Evolutionary conservation across 352 stramenopile species (phyloP).

Genomic region (Globisporangium canariense): DNA sequence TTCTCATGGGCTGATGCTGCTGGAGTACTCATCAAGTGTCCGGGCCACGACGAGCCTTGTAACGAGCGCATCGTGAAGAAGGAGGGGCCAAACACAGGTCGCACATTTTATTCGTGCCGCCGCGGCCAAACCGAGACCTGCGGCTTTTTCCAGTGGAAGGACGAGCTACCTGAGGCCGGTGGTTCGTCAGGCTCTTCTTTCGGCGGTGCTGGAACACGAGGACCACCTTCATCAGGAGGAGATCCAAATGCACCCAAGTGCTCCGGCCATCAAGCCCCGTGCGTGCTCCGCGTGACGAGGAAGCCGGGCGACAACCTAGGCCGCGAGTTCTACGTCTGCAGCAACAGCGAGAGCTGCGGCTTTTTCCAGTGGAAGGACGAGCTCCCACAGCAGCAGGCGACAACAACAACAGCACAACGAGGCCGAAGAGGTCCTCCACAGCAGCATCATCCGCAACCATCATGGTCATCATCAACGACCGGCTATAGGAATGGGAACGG

Average conservation of each 20-base stretch:
- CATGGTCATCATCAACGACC: neutral
- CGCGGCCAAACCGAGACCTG: slow-evolving; percentile 54
- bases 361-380: slow-evolving; percentile 94
- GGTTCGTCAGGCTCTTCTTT: neutral
- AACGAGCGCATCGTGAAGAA: slow-evolving; percentile 60
- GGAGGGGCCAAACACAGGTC: slow-evolving; percentile 64
- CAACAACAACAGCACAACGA: neutral
- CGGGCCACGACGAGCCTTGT: slow-evolving; percentile 60
- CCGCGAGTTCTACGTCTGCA: slow-evolving; percentile 93
- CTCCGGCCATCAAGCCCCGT: slow-evolving; percentile 36
- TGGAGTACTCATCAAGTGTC: slow-evolving; percentile 29
- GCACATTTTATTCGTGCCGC: slow-evolving; percentile 58
- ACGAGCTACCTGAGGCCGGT: slow-evolving; percentile 29
- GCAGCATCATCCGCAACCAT: slow-evolving; percentile 5
- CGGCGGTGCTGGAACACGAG: neutral
- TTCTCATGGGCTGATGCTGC: slow-evolving; percentile 82
- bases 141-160: slow-evolving; percentile 77
- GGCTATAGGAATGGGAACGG: slow-evolving; percentile 1
- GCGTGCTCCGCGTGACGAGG: slow-evolving; percentile 40
- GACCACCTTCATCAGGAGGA: neutral
- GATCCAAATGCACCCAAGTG: slow-evolving; percentile 29
- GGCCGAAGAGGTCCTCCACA: neutral
- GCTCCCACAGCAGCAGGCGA: slow-evolving; percentile 1
- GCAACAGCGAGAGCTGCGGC: slow-evolving; percentile 74
- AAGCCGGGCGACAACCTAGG: slow-evolving; percentile 79